Conservation (phyloP, 1,284 basidiomycete species). For the Trametes sp. region DNA sequence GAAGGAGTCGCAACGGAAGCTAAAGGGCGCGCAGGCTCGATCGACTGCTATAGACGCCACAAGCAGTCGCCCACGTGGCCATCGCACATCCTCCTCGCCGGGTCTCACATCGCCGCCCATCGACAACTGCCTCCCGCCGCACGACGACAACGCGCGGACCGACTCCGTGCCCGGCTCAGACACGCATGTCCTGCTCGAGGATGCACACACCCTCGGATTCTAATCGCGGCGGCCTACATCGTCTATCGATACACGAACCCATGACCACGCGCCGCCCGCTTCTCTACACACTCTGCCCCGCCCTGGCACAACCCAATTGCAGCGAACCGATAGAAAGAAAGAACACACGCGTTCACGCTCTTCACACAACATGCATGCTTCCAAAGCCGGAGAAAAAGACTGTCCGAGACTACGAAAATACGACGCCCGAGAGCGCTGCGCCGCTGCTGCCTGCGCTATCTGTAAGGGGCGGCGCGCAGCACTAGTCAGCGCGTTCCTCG, state of each 20-base stretch:
- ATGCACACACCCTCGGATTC: slow-evolving; percentile 14
- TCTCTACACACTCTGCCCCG: slow-evolving; percentile 3
- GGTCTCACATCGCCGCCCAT: slow-evolving; percentile 29
- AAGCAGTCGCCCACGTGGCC: slow-evolving; percentile 29
- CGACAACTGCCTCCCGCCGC: slow-evolving; percentile 3
- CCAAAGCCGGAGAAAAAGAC: slow-evolving; percentile 18
- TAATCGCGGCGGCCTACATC: slow-evolving; percentile 11
- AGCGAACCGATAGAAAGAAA: slow-evolving; percentile 20
- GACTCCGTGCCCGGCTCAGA: neutral
- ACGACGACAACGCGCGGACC: neutral
- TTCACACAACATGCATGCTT: slow-evolving; percentile 15
- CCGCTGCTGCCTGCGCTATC: slow-evolving; percentile 16
- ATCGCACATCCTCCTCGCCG: slow-evolving; percentile 11
- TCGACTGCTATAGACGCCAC: slow-evolving; percentile 27
- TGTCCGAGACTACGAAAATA: slow-evolving; percentile 17
- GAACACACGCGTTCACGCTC: slow-evolving; percentile 7
- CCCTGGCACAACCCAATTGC: slow-evolving; percentile 16
- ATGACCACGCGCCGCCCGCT: slow-evolving; percentile 20
- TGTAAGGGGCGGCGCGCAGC: neutral
- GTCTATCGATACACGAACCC: slow-evolving; percentile 23
- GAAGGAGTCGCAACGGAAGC: slow-evolving; percentile 22
- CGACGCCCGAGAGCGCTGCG: slow-evolving; percentile 6
- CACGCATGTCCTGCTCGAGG: slow-evolving; percentile 5
- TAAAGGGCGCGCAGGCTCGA: slow-evolving; percentile 11
- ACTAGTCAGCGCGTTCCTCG: slow-evolving; percentile 9